These are phyloP conservation scores for Citrus hindsii DNA, from an alignment of 345 rosid species.

Conservation along the genomic window DNA sequence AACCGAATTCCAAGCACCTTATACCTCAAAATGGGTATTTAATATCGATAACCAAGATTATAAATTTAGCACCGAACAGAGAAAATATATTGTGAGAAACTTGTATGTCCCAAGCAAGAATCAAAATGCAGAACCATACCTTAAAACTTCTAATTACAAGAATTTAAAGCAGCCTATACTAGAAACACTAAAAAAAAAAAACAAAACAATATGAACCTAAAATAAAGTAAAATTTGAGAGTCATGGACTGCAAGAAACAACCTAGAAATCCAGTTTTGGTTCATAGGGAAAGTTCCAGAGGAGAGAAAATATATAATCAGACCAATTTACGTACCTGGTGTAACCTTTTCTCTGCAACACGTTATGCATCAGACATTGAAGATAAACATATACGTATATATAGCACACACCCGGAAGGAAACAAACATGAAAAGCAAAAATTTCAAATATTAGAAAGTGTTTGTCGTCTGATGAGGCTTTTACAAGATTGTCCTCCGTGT, in stretches of 20 bases:
- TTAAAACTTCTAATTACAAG: neutral
- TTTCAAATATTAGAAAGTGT: neutral
- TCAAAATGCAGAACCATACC: neutral
- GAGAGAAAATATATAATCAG: neutral
- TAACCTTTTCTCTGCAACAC: neutral
- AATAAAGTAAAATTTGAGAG: neutral
- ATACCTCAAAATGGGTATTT: too few relatives aligned
- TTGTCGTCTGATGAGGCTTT: neutral
- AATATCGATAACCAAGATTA: too few relatives aligned
- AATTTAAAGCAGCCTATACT: neutral
- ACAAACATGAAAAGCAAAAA: neutral
- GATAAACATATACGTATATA: too few relatives aligned
- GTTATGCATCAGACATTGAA: too few relatives aligned
- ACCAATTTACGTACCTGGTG: neutral
- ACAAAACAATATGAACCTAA: neutral
- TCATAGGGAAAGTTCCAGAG: neutral
- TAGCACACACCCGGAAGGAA: neutral
- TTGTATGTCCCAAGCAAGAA: neutral
- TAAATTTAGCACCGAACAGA: neutral
- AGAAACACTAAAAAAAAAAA: neutral
- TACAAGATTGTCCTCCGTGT: neutral
- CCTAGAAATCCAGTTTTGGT: neutral
- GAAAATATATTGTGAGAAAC: neutral
- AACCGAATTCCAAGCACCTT: neutral
- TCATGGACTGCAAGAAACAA: neutral